Percentiles rank a stretch among this genome's conserved stretches.
phyloP scores from a whole-genome alignment of 139 green algal genomes.

The Mesostigma viride region DNA sequence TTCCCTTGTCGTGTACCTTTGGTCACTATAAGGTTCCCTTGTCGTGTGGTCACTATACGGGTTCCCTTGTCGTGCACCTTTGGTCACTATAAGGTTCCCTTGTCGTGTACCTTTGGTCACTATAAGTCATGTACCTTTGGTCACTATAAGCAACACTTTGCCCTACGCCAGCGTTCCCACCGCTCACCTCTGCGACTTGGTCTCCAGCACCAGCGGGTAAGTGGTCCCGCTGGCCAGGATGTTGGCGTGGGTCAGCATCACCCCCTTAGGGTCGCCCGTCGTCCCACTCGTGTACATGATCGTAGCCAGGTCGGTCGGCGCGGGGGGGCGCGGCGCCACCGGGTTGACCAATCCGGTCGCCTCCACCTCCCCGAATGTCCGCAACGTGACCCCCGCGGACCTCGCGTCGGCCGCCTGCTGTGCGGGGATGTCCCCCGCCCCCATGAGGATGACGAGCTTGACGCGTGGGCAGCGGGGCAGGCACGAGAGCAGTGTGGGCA shows the following conservation, averaged over 20 bases:
- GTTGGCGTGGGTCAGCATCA: constrained; percentile 55
- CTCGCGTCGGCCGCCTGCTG: too few species aligned
- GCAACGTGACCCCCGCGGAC: too few species aligned
- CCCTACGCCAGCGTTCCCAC: background rate
- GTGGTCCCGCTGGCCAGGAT: constrained; percentile 4
- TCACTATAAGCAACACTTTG: background rate
- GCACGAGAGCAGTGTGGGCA: background rate
- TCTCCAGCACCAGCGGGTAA: background rate
- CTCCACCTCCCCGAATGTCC: background rate
- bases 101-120: background rate
- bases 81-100: background rate
- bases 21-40: background rate
- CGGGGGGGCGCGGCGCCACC: background rate
- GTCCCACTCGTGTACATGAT: constrained; percentile 41
- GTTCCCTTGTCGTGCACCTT: too few species aligned
- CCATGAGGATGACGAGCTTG: background rate
- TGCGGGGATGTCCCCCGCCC: too few species aligned
- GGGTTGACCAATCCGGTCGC: background rate
- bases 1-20: background rate
- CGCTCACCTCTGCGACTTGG: background rate
- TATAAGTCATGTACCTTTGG: background rate
- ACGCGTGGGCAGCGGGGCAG: background rate
- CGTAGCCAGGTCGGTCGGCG: background rate
- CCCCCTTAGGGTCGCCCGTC: constrained; percentile 64
- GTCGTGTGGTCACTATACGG: background rate